These are phyloP conservation scores for Podospora comata DNA, from an alignment of 495 filamentous ascomycete genomes.

Conservation along the genomic window DNA sequence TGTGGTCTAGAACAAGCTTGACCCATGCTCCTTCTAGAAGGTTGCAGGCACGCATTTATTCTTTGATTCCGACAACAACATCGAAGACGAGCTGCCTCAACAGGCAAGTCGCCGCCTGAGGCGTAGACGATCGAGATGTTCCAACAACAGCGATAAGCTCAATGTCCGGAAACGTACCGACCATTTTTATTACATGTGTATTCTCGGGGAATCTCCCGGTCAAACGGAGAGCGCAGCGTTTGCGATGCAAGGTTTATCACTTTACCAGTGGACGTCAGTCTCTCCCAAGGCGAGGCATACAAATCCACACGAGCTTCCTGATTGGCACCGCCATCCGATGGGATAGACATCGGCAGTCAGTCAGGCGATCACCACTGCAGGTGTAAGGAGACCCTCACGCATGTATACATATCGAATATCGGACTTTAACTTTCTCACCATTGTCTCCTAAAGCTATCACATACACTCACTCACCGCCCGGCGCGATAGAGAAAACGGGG, in stretches of 20 bases:
- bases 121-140: background rate
- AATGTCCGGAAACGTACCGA: conserved; percentile 2
- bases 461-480: background rate
- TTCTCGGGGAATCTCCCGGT: background rate
- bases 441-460: background rate
- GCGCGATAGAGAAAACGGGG: too few relatives aligned
- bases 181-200: background rate
- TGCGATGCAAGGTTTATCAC: background rate
- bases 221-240: background rate
- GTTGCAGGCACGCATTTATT: background rate
- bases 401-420: background rate
- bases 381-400: background rate
- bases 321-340: background rate
- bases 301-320: background rate
- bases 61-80: background rate
- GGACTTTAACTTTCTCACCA: background rate
- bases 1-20: background rate
- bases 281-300: conserved; percentile 1
- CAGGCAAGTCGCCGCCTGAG: background rate
- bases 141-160: background rate
- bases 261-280: background rate
- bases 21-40: conserved; percentile 2
- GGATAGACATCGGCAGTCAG: conserved; percentile 2
- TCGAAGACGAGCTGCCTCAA: background rate
- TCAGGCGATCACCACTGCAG: background rate